phyloP scores from a whole-genome alignment of 768 basidiomycete species.

The Russula brevipes region DNA sequence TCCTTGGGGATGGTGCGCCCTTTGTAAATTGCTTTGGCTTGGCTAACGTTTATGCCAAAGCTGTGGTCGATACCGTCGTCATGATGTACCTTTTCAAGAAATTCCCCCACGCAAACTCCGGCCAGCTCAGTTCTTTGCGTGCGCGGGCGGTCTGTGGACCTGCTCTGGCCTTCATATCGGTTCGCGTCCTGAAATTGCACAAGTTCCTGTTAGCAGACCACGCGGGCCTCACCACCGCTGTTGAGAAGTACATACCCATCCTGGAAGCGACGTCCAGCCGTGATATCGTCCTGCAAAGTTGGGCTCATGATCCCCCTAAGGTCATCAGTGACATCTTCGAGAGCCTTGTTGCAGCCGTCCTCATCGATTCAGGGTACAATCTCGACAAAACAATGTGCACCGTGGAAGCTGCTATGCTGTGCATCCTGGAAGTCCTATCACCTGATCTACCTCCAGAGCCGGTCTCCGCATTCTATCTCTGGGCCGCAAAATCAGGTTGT shows the following conservation, averaged over 20 bases:
- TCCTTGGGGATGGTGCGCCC: slow-evolving; percentile 78
- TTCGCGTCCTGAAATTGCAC: slow-evolving; percentile 62
- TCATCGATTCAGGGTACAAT: slow-evolving; percentile 74
- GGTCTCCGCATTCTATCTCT: slow-evolving; percentile 63
- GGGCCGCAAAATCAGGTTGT: slow-evolving; percentile 58
- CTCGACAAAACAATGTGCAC: slow-evolving; percentile 62
- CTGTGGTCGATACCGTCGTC: slow-evolving; percentile 66
- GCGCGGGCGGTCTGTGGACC: slow-evolving; percentile 68
- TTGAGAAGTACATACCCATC: slow-evolving; percentile 54
- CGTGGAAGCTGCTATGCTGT: slow-evolving; percentile 59
- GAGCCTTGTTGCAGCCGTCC: slow-evolving; percentile 75
- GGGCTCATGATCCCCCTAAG: slow-evolving; percentile 85
- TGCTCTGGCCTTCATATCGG: slow-evolving; percentile 63
- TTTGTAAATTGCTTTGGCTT: not conserved
- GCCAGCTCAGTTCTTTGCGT: slow-evolving; percentile 67
- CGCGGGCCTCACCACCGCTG: slow-evolving; percentile 59
- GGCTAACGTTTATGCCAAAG: slow-evolving; percentile 34
- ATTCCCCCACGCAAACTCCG: slow-evolving; percentile 67
- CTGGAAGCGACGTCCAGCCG: slow-evolving; percentile 51
- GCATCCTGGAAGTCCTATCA: slow-evolving; percentile 55
- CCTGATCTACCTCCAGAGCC: slow-evolving; percentile 65
- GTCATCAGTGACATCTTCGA: slow-evolving; percentile 81
- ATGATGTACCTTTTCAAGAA: slow-evolving; percentile 64
- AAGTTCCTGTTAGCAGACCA: slow-evolving; percentile 65
- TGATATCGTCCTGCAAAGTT: slow-evolving; percentile 62